Evolutionary conservation across 2,329 filamentous ascomycete genomes (phyloP), one percentile per base, ranked within the genome.

Genomic region (Fusarium sacchari): DNA sequence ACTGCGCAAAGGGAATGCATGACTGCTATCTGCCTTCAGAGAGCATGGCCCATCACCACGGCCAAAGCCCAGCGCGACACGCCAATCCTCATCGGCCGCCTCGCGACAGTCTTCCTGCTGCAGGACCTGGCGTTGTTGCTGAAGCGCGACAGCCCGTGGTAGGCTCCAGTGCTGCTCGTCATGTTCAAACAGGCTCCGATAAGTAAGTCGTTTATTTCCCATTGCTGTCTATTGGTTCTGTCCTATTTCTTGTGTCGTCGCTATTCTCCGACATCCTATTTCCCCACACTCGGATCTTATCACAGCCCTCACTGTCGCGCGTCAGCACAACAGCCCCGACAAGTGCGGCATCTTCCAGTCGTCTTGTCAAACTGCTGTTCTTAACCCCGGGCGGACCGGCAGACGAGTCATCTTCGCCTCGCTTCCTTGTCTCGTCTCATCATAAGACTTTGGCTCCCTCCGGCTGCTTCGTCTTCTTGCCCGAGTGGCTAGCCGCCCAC

Each of bases 1-100:
- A 90, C 81, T 90, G 88, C 81, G 87, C 88, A 53, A 90, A 90
- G 81, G 88, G 88, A 67, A 87, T 90, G 87, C 88, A 90, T 80
- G 88, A 90, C 64, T 90, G 88, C 82, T 90, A 90, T 79, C 82
- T 90, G 26, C 88, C 88, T 43, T 90, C 88, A 36, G 88, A 90
- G 81, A 88, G 85, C 69, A 87, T 89, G 84, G 86, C 86, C 72
- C 88, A 90, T 79, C 86, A 88, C 71, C 88, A 89, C 75, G 88
- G 88, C 67, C 87, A 89, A 69, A 89, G 88, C 67, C 88, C 88
- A 50, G 87, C 88, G 61, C 85, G 87, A 50, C 82, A 84, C 70
- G 73, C 81, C 43, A 83, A 82, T 64, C 83, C 84, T 60, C 86
- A 87, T 78, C 85, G 88, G 58, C 84, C 86, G 69, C 82, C 85